Percentiles rank a stretch among this genome's conserved stretches.
These are phyloP conservation scores for Populus davidiana DNA, from an alignment of 345 rosid species.

Conservation along the genomic window DNA sequence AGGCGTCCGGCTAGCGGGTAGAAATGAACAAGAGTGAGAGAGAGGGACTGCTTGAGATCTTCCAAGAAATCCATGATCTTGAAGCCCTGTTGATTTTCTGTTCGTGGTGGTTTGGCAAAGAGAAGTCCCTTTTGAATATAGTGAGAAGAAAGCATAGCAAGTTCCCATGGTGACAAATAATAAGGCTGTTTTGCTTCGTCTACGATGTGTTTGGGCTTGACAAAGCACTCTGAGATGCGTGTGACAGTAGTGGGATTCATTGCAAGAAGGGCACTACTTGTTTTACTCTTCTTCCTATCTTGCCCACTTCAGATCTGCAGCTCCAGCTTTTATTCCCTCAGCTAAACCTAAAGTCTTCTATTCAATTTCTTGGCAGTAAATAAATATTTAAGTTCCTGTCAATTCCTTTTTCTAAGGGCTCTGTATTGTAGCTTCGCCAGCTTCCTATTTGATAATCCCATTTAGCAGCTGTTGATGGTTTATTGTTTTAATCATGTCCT, in stretches of 20 bases:
- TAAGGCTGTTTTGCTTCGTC: conserved; percentile 45
- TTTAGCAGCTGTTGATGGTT: no score
- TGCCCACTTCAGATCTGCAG: no score
- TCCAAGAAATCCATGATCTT: conserved; percentile 30
- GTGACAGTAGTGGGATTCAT: conserved; percentile 32
- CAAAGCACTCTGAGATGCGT: conserved; percentile 48
- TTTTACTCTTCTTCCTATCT: no score
- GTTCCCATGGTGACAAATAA: conserved; percentile 68
- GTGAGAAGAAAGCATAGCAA: conserved; percentile 56
- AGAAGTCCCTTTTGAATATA: conserved; percentile 69
- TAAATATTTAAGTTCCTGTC: conserved; percentile 16
- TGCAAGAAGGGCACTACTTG: not conserved
- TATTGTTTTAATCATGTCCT: no score
- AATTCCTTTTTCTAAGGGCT: not conserved
- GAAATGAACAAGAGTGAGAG: conserved; percentile 59
- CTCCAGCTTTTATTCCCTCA: no score
- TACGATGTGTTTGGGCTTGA: conserved; percentile 40
- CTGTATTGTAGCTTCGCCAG: no score
- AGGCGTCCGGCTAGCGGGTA: conserved; percentile 75
- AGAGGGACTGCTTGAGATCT: conserved; percentile 48
- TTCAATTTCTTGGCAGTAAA: no score
- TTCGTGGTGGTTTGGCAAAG: conserved; percentile 44
- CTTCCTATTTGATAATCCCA: no score
- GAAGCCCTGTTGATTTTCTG: conserved; percentile 23
- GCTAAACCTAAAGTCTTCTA: conserved; percentile 16